These are phyloP conservation scores for Phytophthora rubi DNA, from an alignment of 352 stramenopile species.

Conservation along the genomic window DNA sequence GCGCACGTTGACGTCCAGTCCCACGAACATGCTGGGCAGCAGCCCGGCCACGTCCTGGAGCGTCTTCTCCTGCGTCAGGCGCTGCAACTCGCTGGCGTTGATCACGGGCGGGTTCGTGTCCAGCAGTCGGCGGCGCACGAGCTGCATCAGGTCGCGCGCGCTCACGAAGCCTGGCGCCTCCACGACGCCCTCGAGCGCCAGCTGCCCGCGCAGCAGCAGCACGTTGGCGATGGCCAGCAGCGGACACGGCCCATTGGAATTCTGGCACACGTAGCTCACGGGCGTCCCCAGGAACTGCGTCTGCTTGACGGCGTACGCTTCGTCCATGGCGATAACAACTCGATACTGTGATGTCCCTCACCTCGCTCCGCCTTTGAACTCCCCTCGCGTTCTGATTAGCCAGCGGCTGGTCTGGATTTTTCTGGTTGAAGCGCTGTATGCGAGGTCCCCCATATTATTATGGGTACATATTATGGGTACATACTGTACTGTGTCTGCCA, in stretches of 20 bases:
- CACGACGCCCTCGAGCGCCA: constrained; percentile 76
- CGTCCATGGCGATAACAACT: constrained; percentile 41
- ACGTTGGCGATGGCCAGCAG: constrained; percentile 97
- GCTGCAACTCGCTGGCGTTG: constrained; percentile 56
- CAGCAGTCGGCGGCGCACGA: constrained; percentile 90
- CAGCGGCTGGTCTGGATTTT: background rate
- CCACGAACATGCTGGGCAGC: constrained; percentile 94
- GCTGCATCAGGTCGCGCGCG: constrained; percentile 90
- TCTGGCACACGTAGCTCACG: constrained; percentile 95
- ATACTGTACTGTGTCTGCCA: background rate
- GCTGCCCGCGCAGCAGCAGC: constrained; percentile 92
- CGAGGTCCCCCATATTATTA: too few relatives aligned
- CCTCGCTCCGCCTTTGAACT: too few relatives aligned
- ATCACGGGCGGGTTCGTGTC: constrained; percentile 78
- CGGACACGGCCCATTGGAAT: constrained; percentile 98
- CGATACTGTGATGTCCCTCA: too few relatives aligned
- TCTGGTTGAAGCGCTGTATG: background rate
- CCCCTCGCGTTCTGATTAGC: constrained; percentile 1
- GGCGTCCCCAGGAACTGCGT: constrained; percentile 78
- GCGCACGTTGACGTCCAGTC: constrained; percentile 98
- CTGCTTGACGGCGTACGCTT: constrained; percentile 84
- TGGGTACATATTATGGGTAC: too few relatives aligned
- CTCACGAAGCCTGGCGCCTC: constrained; percentile 78
- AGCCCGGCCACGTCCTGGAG: constrained; percentile 91
- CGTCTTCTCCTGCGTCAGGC: constrained; percentile 83